Percentiles rank a stretch among this genome's conserved stretches.
Conservation (phyloP, 176 grass and related monocot genomes). For the Zoysia pacifica region DNA sequence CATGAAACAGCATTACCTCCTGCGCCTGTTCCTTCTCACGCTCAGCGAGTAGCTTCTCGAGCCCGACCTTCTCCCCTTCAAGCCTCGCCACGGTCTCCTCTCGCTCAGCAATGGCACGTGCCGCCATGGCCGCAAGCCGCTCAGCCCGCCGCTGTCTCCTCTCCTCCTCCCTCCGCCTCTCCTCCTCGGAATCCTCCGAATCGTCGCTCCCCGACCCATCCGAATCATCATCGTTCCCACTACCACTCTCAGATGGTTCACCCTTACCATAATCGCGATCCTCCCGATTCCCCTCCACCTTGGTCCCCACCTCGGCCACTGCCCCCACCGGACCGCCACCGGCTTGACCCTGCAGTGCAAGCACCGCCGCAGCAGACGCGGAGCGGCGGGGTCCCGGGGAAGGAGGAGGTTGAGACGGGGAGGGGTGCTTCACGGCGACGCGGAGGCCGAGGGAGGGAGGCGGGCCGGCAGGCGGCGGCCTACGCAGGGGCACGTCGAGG, state of each 20-base stretch:
- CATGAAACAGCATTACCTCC: conserved; percentile 52
- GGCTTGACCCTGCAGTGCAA: conserved; percentile 29
- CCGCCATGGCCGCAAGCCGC: conserved; percentile 57
- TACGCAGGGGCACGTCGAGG: conserved; percentile 37
- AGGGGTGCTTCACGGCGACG: conserved; percentile 32
- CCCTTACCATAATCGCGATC: conserved; percentile 21
- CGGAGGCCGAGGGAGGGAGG: conserved; percentile 56
- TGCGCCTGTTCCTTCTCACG: conserved; percentile 90
- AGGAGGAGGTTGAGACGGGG: conserved; percentile 18
- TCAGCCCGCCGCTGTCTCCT: conserved; percentile 61
- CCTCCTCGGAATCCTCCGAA: conserved; percentile 73
- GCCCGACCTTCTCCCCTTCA: conserved; percentile 66
- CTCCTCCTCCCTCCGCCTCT: conserved; percentile 76
- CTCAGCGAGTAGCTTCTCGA: conserved; percentile 83
- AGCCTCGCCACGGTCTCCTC: conserved; percentile 66
- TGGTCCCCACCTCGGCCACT: conserved; percentile 13
- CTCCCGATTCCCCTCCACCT: conserved; percentile 7
- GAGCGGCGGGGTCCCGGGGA: conserved; percentile 42
- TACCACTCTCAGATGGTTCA: conserved; percentile 25
- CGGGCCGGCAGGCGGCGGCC: conserved; percentile 31
- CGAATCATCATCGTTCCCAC: conserved; percentile 46
- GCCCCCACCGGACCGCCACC: conserved; percentile 10
- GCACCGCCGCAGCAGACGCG: conserved; percentile 38
- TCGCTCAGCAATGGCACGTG: conserved; percentile 69
- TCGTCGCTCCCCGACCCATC: conserved; percentile 63